Conservation (phyloP, 225 moss, liverwort and hornwort species). For the Neckera pumila region DNA sequence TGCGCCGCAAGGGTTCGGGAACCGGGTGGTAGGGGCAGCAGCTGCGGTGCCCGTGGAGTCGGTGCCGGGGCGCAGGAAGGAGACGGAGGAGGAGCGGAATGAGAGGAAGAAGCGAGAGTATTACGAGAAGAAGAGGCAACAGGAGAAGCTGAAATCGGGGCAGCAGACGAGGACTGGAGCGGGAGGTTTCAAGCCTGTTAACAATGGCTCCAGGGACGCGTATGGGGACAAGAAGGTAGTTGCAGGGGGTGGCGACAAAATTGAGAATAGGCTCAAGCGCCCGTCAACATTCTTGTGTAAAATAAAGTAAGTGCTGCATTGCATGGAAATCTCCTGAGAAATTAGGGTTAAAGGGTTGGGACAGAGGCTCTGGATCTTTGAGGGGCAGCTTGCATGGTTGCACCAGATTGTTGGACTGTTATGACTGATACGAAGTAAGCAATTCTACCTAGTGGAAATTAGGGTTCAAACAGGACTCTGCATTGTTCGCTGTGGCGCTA, state of each 20-base stretch:
- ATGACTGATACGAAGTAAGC: slow-evolving; percentile 12
- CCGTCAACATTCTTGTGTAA: slow-evolving; percentile 99
- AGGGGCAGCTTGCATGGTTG: neutral
- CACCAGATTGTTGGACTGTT: neutral
- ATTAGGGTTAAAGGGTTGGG: neutral
- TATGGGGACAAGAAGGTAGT: slow-evolving; percentile 59
- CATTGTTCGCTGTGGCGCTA: neutral
- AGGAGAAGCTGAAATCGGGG: slow-evolving; percentile 45
- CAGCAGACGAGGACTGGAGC: slow-evolving; percentile 28
- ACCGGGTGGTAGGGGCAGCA: neutral
- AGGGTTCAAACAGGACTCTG: neutral
- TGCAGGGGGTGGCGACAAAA: slow-evolving; percentile 49
- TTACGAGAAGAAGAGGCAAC: slow-evolving; percentile 61
- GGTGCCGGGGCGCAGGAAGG: slow-evolving; percentile 51
- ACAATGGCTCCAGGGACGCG: slow-evolving; percentile 43
- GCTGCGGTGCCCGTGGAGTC: neutral
- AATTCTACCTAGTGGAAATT: neutral
- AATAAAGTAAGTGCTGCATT: slow-evolving; percentile 56
- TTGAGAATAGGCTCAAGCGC: slow-evolving; percentile 90
- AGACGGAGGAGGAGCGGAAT: slow-evolving; percentile 84
- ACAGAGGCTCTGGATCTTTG: neutral
- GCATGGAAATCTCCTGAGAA: neutral
- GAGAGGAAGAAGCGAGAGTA: slow-evolving; percentile 89
- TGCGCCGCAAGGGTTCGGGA: slow-evolving; percentile 8
- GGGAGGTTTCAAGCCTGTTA: slow-evolving; percentile 27